Conservation (phyloP, 208 protist genomes). For the Leishmania tarentolae region DNA sequence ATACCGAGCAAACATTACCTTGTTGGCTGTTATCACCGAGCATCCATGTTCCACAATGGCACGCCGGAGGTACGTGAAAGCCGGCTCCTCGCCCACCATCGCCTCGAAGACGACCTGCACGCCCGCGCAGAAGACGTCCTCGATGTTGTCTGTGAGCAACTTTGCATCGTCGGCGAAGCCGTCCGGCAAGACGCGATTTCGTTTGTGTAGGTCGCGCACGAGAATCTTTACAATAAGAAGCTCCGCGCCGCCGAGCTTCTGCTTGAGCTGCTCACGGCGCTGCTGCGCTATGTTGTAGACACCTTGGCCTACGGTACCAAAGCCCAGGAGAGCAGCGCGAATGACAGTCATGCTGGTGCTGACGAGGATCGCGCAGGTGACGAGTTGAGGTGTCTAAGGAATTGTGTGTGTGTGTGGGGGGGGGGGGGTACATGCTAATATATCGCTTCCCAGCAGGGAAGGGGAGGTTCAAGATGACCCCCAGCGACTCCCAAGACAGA, state of each 20-base stretch:
- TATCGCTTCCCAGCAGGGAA: background rate
- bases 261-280: constrained; percentile 28
- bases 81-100: constrained; percentile 38
- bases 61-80: constrained; percentile 30
- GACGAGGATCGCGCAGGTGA: background rate
- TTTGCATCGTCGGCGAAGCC: constrained; percentile 24
- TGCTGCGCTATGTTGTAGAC: constrained; percentile 42
- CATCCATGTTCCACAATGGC: constrained; percentile 34
- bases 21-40: constrained; percentile 45
- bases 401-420: background rate
- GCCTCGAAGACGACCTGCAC: constrained; percentile 42
- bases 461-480: background rate
- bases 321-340: constrained; percentile 40
- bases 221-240: constrained; percentile 39
- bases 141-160: constrained; percentile 31
- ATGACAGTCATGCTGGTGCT: constrained; percentile 12
- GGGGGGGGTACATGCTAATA: background rate
- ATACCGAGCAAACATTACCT: constrained; percentile 43
- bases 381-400: background rate
- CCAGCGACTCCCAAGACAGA: background rate
- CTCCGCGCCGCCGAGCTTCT: constrained; percentile 27
- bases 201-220: constrained; percentile 17
- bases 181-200: constrained; percentile 19
- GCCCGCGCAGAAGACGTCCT: constrained; percentile 21
- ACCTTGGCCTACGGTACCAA: constrained; percentile 45